phyloP scores from a whole-genome alignment of 495 filamentous ascomycete species.

The Cercophora newfieldiana region DNA sequence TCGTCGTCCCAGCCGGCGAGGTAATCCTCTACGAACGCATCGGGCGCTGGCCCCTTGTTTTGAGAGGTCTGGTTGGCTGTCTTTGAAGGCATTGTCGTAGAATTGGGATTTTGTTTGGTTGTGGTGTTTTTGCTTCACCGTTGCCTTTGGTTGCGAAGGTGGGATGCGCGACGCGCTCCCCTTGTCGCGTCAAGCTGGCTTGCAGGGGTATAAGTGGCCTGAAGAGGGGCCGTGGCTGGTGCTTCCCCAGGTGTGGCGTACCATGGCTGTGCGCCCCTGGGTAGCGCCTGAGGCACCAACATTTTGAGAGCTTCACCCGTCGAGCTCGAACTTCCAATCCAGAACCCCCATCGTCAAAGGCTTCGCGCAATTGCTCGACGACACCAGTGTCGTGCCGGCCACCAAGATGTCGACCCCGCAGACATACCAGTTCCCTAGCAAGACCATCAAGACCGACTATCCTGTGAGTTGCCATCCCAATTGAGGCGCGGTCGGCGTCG shows the following conservation, averaged over 20 bases:
- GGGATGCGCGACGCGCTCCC: conserved; percentile 18
- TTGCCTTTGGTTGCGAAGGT: neutral
- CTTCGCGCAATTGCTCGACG: conserved; percentile 30
- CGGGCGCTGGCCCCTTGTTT: conserved; percentile 14
- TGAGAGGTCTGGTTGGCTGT: no score
- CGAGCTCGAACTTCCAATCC: conserved; percentile 33
- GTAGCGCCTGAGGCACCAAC: conserved; percentile 29
- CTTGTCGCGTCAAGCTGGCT: conserved; percentile 13
- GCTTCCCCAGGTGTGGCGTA: conserved; percentile 3
- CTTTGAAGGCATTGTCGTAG: conserved; percentile 24
- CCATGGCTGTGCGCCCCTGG: neutral
- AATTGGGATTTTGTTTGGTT: neutral
- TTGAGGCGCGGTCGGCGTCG: conserved; percentile 20
- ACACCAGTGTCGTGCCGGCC: conserved; percentile 32
- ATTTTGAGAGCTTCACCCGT: conserved; percentile 19
- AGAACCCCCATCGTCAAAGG: conserved; percentile 13
- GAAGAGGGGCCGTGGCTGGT: neutral
- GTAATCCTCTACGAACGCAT: conserved; percentile 26
- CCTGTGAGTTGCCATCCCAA: conserved; percentile 59
- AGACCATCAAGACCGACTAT: conserved; percentile 72
- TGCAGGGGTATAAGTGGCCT: conserved; percentile 19
- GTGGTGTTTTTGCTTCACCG: neutral
- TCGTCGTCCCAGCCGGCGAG: conserved; percentile 36
- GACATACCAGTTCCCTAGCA: conserved; percentile 67
- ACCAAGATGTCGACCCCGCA: conserved; percentile 59